Evolutionary conservation across 495 filamentous ascomycete species (phyloP), one percentile per base, ranked within the genome.

Genomic region (Aspergillus nanangensis): DNA sequence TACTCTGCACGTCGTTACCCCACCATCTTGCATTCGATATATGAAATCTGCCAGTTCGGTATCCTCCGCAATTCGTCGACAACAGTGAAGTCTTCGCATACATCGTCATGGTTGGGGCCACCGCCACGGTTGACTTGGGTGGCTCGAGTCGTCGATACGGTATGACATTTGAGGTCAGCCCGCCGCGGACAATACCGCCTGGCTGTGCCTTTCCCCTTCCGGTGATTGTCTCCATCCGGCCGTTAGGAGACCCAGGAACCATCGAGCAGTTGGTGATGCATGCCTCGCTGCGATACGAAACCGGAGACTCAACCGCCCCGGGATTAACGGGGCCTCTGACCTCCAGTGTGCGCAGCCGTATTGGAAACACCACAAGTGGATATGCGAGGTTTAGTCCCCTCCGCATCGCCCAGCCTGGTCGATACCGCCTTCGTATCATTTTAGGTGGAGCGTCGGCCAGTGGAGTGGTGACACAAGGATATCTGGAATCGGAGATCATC

Each of bases 351-450:
- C 61, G 64, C 49, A 67, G 61, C 22, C 57, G 59, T 23, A 48
- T 38, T 32, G 65, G 63, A 5, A 65, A 58, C 22, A 50, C 64
- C n/a, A 65, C 51, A 20, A 68, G 59, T 38, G 68, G 68, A 5
- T 69, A 63, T 37, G 66, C 62, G n/a, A 58, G 58, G 21, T 66
- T 69, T 38, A 50, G 49, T 3, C 51, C 53, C 2, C 54, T 71
- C 8, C 58, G 50, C 0, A 62, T 71, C 41, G 48, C 58, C 5
- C 52, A 48, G 21, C 64, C 68, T 3, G 68, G 68, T 1, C 58
- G 53, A 25, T 71, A 65, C 35, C 57, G 57, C 3, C 33, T 71
- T 34, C 62, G 68, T 7, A 55, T 68, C n/a, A 68, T 68, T 61
- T 44, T 69, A 13, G 62, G 58, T 15, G 55, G 57, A 9, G 57